These are phyloP conservation scores for Debaryomyces nepalensis DNA, from an alignment of 1,139 yeast species.

Conservation along the genomic window DNA sequence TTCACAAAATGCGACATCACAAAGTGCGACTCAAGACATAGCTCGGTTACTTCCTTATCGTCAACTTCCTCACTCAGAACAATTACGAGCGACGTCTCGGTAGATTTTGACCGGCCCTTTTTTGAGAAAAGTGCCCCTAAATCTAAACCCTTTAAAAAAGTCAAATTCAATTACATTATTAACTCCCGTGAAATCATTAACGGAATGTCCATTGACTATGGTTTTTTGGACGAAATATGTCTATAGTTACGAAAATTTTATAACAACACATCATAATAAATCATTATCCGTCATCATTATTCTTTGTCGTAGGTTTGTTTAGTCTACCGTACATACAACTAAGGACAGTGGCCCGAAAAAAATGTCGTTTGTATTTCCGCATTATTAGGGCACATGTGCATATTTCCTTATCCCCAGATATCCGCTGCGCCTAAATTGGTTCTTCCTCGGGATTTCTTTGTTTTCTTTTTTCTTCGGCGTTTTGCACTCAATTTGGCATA, in stretches of 20 bases:
- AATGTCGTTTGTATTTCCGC: too few species aligned
- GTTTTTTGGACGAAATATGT: conserved; percentile 43
- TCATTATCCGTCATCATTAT: background rate
- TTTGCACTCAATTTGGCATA: too few species aligned
- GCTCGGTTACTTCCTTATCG: conserved; percentile 8
- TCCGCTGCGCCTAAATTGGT: too few species aligned
- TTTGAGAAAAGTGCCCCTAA: too few species aligned
- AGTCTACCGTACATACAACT: too few species aligned
- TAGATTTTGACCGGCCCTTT: background rate
- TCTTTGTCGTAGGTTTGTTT: too few species aligned
- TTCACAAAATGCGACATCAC: background rate
- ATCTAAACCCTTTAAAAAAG: conserved; percentile 27
- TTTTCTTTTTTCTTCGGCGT: too few species aligned
- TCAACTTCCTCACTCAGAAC: conserved; percentile 8
- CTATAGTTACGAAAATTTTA: conserved; percentile 18
- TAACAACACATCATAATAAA: background rate
- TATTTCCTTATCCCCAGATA: too few species aligned
- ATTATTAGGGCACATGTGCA: too few species aligned
- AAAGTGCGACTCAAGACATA: conserved; percentile 5
- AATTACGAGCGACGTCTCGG: conserved; percentile 2
- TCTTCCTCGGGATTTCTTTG: too few species aligned
- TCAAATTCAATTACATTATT: conserved; percentile 46
- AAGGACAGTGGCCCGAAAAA: too few species aligned
- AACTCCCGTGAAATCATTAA: conserved; percentile 49
- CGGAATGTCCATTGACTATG: conserved; percentile 49